Evolutionary conservation across 768 basidiomycete species (phyloP), one percentile per base, ranked within the genome.

Genomic region (Clavulina sp.): DNA sequence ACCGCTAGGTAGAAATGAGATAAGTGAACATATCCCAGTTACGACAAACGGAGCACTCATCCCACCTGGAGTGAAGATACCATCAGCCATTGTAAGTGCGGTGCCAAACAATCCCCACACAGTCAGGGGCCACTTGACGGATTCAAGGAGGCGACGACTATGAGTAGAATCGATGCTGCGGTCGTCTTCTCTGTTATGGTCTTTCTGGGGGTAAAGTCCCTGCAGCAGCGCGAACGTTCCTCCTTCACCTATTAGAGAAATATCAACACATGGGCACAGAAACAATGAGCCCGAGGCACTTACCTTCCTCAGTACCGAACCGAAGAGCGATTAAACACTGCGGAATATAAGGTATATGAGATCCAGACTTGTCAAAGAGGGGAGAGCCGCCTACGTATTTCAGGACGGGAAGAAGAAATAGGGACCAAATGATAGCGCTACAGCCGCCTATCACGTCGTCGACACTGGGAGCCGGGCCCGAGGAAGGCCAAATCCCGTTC

Each of bases 361-460:
- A 49, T 36, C 7, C 44, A 1, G 18, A 5, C 43, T 13, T 13
- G 9, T 13, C 13, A 24, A 9, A 9, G 9, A 46, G 9, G 13
- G 26, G 9, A 1, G 26, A 1, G 23, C 32, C 3, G 57, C 73
- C 24, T 55, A 75, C 78, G 59, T 81, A 81, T 78, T 80, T 81
- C 26, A 76, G 33, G 46, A 80, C 60, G 0, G 80, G 78, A 19
- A 80, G 57, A 21, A 81, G 63, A 0, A 76, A 75, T 31, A 83
- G 60, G 2, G 77, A 63, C 80, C 78, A 81, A 33, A 81, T 58
- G 52, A 81, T 79, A n/a, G 77, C 76, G 53, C 72, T 75, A 41
- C 81, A 56, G 3, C 73, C 74, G 0, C 80, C 79, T 47, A 83
- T 73, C 9, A 80, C 62, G 59, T 81, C 79, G 54, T 83, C 79